A percentile compares a stretch with the other conserved stretches of the same genome.
Evolutionary conservation across 2,329 filamentous ascomycete species (phyloP).

Genomic region (Rugonectria rugulosa): DNA sequence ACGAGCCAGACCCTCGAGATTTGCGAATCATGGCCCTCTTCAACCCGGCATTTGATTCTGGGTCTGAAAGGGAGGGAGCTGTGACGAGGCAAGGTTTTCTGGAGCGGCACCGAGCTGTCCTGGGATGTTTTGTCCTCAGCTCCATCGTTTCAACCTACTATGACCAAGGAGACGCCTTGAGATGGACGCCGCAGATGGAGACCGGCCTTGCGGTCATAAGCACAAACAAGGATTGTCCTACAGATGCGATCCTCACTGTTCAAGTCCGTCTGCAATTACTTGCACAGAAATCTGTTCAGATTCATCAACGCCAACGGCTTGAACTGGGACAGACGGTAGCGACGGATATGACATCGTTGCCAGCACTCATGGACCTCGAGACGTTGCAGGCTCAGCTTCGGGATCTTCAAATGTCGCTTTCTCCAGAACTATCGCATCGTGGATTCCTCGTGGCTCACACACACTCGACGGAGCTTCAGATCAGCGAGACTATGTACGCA

Average conservation of each 20-base stretch:
- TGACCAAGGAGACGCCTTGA: not conserved
- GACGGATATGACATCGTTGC: no score
- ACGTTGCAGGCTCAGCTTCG: no score
- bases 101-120: conserved; percentile 6
- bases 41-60: not conserved
- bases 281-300: not conserved
- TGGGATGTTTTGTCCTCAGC: conserved; percentile 11
- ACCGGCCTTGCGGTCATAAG: not conserved
- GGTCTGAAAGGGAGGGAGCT: not conserved
- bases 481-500: not conserved
- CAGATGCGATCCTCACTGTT: not conserved
- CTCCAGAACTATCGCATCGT: no score
- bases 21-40: not conserved
- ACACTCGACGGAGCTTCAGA: not conserved
- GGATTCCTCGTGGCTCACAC: not conserved
- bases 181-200: conserved; percentile 10
- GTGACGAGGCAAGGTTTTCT: not conserved
- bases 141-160: conserved; percentile 4
- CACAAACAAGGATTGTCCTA: not conserved
- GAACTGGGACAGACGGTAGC: no score
- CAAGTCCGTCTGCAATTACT: conserved; percentile 6
- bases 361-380: no score
- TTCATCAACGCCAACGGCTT: no score
- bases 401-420: no score
- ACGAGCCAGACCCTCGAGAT: not conserved